phyloP scores from a whole-genome alignment of 2,329 filamentous ascomycete species.

The Cytospora piceae region DNA sequence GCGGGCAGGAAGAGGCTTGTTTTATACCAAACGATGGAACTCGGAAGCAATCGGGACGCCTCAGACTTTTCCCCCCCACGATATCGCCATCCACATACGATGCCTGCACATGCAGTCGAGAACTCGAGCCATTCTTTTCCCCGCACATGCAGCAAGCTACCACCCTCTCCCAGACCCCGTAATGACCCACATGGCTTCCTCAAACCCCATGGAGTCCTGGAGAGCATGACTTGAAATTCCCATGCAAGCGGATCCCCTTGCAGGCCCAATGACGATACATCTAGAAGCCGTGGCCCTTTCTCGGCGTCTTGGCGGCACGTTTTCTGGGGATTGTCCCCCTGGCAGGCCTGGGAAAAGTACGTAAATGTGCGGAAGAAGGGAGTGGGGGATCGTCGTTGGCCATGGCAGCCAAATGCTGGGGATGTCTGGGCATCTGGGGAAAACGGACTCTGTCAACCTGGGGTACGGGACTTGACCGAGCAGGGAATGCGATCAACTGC shows the following conservation, averaged over 20 bases:
- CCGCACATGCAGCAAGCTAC: conserved; percentile 11
- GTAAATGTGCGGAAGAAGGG: not conserved
- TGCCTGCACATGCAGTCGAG: conserved; percentile 11
- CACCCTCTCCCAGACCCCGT: conserved; percentile 1
- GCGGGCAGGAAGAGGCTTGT: not conserved
- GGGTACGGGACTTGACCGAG: conserved; percentile 23
- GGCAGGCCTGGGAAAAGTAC: not conserved
- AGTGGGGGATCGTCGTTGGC: not conserved
- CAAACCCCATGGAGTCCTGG: conserved; percentile 14
- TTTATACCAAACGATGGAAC: not conserved
- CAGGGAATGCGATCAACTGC: not conserved
- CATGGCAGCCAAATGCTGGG: not conserved
- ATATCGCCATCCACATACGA: not conserved
- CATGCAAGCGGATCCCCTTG: conserved; percentile 9
- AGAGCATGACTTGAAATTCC: conserved; percentile 13
- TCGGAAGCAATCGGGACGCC: not conserved
- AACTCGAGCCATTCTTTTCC: not conserved
- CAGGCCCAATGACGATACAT: not conserved
- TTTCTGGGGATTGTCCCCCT: not conserved
- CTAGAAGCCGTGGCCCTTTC: conserved; percentile 8
- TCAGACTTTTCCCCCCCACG: not conserved
- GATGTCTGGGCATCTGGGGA: conserved; percentile 15
- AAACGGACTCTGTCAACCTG: conserved; percentile 23
- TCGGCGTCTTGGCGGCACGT: conserved; percentile 21
- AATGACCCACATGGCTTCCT: conserved; percentile 14